These are phyloP conservation scores for Aureobasidium vineae DNA, from an alignment of 2,329 filamentous ascomycete species.

Conservation along the genomic window DNA sequence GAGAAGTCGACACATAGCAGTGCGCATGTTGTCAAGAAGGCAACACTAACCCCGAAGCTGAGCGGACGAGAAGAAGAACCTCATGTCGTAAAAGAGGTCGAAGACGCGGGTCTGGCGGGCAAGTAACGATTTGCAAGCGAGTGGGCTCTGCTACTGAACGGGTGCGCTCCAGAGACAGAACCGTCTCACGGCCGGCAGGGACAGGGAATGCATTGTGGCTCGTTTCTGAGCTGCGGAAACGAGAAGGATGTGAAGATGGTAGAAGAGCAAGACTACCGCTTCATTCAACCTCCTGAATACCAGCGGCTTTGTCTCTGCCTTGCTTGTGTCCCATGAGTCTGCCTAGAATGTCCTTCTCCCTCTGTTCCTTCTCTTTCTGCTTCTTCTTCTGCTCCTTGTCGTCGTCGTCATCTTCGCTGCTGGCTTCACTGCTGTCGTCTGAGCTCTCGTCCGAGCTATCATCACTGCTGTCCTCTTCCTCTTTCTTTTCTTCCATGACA, in stretches of 20 bases:
- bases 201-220: neutral
- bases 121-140: neutral
- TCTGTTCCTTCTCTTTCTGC: slow-evolving; percentile 9
- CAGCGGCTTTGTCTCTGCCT: slow-evolving; percentile 23
- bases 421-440: slow-evolving; percentile 26
- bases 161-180: neutral
- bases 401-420: slow-evolving; percentile 24
- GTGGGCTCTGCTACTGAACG: neutral
- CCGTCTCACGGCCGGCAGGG: neutral
- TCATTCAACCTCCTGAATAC: slow-evolving; percentile 28
- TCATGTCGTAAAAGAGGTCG: slow-evolving; percentile 7
- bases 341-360: slow-evolving; percentile 31
- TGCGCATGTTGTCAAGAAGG: slow-evolving; percentile 10
- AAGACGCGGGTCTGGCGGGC: neutral
- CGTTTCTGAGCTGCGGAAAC: neutral
- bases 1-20: slow-evolving; percentile 4
- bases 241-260: neutral
- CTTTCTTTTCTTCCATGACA: slow-evolving; percentile 36
- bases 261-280: neutral
- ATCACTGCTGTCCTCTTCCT: slow-evolving; percentile 25
- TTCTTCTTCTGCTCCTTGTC: slow-evolving; percentile 20
- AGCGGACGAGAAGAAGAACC: neutral
- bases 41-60: neutral
- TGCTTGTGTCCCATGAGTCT: slow-evolving; percentile 32
- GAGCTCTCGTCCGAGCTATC: slow-evolving; percentile 25